Conservation (phyloP, 2,329 filamentous ascomycete genomes). For the Hymenoscyphus albidus region DNA sequence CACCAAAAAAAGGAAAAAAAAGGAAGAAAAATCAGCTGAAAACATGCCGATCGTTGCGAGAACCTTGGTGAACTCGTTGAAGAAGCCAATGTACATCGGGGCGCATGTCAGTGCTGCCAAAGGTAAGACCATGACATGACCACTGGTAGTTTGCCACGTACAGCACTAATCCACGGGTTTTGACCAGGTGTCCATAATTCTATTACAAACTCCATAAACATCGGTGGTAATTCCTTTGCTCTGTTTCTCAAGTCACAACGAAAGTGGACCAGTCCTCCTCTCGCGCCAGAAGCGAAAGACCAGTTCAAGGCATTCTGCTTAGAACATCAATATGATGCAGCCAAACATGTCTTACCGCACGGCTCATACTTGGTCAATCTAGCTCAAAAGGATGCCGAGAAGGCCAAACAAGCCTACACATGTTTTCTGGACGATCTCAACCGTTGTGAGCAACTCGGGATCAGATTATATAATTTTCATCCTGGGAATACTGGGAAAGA, state of each 20-base stretch:
- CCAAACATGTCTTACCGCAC: constrained; percentile 77
- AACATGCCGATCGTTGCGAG: constrained; percentile 64
- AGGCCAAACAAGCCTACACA: constrained; percentile 80
- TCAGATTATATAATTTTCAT: constrained; percentile 96
- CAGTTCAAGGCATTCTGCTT: constrained; percentile 68
- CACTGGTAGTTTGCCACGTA: background rate
- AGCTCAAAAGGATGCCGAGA: constrained; percentile 74
- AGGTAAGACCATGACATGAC: constrained; percentile 46
- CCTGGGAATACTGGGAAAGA: constrained; percentile 76
- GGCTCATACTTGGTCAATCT: constrained; percentile 97
- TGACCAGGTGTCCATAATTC: constrained; percentile 79
- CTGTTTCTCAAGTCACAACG: constrained; percentile 94
- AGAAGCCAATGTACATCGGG: constrained; percentile 74
- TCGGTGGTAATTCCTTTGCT: constrained; percentile 90
- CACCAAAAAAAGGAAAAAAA: constrained; percentile 48
- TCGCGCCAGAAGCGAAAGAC: constrained; percentile 63
- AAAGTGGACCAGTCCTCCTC: constrained; percentile 83
- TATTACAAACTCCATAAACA: constrained; percentile 70
- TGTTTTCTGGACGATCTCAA: constrained; percentile 84
- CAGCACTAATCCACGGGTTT: background rate
- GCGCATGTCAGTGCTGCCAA: constrained; percentile 90
- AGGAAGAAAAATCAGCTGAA: constrained; percentile 52
- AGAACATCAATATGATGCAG: constrained; percentile 66
- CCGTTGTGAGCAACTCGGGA: constrained; percentile 81
- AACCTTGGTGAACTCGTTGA: constrained; percentile 59